Evolutionary conservation across 257 asterid genomes (phyloP).

Genomic region (Linaria vulgaris): DNA sequence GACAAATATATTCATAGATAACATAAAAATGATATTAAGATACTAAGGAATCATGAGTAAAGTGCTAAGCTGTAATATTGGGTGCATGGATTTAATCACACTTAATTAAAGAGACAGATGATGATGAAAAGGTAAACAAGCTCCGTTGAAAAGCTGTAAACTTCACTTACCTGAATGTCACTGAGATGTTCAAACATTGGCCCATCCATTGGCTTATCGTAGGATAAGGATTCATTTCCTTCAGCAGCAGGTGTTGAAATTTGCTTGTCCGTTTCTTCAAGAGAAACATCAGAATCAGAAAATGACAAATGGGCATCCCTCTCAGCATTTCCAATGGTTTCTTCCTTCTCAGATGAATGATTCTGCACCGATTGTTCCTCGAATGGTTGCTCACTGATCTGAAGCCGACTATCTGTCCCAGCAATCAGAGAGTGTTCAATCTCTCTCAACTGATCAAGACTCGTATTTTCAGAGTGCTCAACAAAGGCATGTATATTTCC

Average conservation of each 20-base stretch:
- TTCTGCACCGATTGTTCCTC: conserved; percentile 31
- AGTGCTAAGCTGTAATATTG: neutral
- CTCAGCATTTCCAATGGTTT: conserved; percentile 14
- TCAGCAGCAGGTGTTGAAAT: conserved; percentile 38
- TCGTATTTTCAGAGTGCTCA: conserved; percentile 35
- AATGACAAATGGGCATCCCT: conserved; percentile 23
- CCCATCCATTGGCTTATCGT: conserved; percentile 40
- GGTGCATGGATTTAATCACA: conserved; percentile 15
- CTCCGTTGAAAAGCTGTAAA: neutral
- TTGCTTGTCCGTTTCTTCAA: conserved; percentile 36
- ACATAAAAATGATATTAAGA: neutral
- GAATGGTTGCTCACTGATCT: conserved; percentile 24
- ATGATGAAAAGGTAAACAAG: conserved; percentile 9
- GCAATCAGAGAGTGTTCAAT: conserved; percentile 18
- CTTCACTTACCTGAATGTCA: conserved; percentile 51
- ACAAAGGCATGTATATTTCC: conserved; percentile 22
- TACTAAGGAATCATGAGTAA: neutral
- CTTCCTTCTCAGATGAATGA: conserved; percentile 35
- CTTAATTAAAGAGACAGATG: neutral
- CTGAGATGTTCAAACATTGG: conserved; percentile 35
- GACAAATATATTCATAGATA: neutral
- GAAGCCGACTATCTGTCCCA: conserved; percentile 25
- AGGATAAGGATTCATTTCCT: conserved; percentile 39
- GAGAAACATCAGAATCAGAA: conserved; percentile 31
- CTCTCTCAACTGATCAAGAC: conserved; percentile 21